Evolutionary conservation across 768 basidiomycete species (phyloP), one percentile per base, ranked within the genome.

Genomic region (Hebeloma cylindrosporum): DNA sequence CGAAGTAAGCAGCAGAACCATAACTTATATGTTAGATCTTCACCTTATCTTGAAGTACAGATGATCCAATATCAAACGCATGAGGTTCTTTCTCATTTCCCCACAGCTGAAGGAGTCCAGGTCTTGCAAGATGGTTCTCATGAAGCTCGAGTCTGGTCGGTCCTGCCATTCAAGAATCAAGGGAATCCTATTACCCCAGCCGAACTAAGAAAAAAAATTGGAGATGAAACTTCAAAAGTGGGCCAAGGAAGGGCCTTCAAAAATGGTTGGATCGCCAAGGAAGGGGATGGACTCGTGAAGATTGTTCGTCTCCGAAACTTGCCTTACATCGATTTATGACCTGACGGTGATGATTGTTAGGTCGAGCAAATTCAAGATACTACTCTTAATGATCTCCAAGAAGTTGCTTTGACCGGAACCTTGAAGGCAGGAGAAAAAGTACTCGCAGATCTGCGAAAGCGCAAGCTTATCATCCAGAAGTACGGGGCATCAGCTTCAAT

Each of bases 171-270:
- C 4, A 86, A 82, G 50, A 92, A 88, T 2, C 69, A 80, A 47
- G 88, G 85, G 2, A 53, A 70, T 28, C 83, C 92, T 7, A 48
- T 95, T 27, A 75, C 79, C 3, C 72, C 79, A 0, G 78, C 72
- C 35, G 79, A 88, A 46, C 71, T 97, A 10, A 88, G 88, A 66
- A 76, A 78, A 48, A 64, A 65, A 47, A 78, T 98, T 10, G 95
- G 95, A 10, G 87, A 89, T 45, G 93, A 96, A 56, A 77, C 82
- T 5, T 84, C 91, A 11, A 96, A 94, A 69, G 79, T 97, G 45
- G 96, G 96, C 1, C 96, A 98, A 69, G 87, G 87, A 7, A 80
- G 88, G 52, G 96, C 95, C 14, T 96, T 99, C 78, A 97, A 94
- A 72, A 93, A 88, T 56, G 89, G 88, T 44, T 99, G 96, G 96